Evolutionary conservation across 768 basidiomycete genomes (phyloP).

Genomic region (Kwoniella shandongensis): DNA sequence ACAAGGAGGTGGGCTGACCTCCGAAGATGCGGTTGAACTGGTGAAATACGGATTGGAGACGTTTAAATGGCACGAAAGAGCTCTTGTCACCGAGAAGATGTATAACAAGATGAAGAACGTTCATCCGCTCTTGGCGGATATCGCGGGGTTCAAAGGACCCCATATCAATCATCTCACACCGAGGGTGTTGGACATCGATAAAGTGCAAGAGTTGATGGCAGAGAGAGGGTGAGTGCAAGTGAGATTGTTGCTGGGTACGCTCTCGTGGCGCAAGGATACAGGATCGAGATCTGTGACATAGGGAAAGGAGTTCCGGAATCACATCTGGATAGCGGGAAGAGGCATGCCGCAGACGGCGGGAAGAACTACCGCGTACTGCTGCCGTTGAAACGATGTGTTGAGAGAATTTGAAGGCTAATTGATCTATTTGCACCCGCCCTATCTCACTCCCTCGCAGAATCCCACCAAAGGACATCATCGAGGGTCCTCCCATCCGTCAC

Average conservation of each 20-base stretch:
- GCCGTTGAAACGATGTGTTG: no score
- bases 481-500: slow-evolving; percentile 41
- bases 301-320: no score
- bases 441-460: slow-evolving; percentile 32
- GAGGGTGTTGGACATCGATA: slow-evolving; percentile 48
- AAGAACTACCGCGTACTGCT: no score
- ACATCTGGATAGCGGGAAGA: no score
- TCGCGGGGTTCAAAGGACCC: slow-evolving; percentile 44
- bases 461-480: slow-evolving; percentile 47
- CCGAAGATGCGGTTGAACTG: slow-evolving; percentile 22
- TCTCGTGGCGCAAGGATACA: no score
- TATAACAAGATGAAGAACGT: slow-evolving; percentile 32
- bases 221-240: slow-evolving; percentile 34
- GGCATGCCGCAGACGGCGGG: no score
- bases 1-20: slow-evolving; percentile 25
- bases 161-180: slow-evolving; percentile 52
- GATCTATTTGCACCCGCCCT: no score
- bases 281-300: no score
- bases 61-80: slow-evolving; percentile 44
- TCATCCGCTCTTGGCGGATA: slow-evolving; percentile 45
- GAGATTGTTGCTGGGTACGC: no score
- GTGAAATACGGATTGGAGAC: slow-evolving; percentile 39
- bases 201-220: slow-evolving; percentile 43
- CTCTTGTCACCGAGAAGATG: slow-evolving; percentile 28
- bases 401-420: no score